Conservation (phyloP, 192 early-diverging fungal genomes). For the Pilobolus umbonatus region DNA sequence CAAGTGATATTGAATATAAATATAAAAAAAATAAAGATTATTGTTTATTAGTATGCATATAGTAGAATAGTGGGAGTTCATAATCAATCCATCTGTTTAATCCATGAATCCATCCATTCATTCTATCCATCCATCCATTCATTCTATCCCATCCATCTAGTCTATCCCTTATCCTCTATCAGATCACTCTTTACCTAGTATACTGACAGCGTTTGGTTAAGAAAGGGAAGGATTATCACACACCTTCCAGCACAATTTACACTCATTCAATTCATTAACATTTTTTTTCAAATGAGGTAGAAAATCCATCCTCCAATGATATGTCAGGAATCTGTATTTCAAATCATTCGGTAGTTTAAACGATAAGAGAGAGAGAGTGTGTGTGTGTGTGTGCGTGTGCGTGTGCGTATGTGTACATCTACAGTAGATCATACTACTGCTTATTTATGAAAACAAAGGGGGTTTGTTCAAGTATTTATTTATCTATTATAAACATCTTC, state of each 20-base stretch:
- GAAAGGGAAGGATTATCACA: conserved; percentile 8
- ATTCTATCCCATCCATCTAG: not conserved
- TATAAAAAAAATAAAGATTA: not conserved
- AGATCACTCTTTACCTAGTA: conserved; percentile 6
- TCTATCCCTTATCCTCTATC: not conserved
- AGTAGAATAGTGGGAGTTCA: no score
- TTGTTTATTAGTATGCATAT: not conserved
- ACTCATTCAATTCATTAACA: no score
- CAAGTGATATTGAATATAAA: not conserved
- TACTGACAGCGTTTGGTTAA: conserved; percentile 16
- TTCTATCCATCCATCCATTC: conserved; percentile 15
- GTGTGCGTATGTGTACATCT: no score
- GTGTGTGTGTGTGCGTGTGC: no score
- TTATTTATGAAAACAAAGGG: not conserved
- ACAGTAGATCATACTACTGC: not conserved
- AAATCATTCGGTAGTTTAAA: no score
- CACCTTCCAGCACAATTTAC: no score
- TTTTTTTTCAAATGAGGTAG: no score
- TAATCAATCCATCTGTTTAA: conserved; percentile 1
- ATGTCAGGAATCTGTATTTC: no score
- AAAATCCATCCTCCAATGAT: no score
- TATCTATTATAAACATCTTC: not conserved
- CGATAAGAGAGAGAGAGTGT: no score
- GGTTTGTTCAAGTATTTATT: not conserved
- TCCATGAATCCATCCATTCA: conserved; percentile 14